These are phyloP conservation scores for Apiotrichum mycotoxinovorans DNA, from an alignment of 1,284 basidiomycete genomes.

Conservation along the genomic window DNA sequence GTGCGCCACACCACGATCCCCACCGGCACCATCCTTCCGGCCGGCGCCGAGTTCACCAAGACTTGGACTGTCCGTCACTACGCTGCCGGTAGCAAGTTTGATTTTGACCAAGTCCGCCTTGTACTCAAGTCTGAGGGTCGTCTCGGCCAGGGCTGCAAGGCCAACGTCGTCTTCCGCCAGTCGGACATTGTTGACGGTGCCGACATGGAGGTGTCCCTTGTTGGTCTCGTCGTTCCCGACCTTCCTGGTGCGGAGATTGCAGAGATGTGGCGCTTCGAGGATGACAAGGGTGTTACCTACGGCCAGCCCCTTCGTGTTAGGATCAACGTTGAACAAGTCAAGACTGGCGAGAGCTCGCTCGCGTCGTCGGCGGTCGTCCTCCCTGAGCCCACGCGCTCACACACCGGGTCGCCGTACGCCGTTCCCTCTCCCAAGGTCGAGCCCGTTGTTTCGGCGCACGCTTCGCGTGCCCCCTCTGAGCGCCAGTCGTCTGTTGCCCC, in stretches of 20 bases:
- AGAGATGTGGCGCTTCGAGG: slow-evolving; percentile 43
- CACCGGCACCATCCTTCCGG: slow-evolving; percentile 34
- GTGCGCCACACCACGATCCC: slow-evolving; percentile 43
- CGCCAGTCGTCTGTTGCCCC: slow-evolving; percentile 9
- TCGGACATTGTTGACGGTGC: slow-evolving; percentile 34
- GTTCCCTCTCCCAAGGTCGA: neutral
- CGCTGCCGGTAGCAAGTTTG: slow-evolving; percentile 36
- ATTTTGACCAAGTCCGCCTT: slow-evolving; percentile 33
- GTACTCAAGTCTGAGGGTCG: slow-evolving; percentile 25
- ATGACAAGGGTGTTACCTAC: slow-evolving; percentile 38
- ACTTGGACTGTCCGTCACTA: slow-evolving; percentile 44
- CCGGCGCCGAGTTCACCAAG: slow-evolving; percentile 46
- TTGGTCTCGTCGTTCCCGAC: slow-evolving; percentile 38
- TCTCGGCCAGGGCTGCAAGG: slow-evolving; percentile 24
- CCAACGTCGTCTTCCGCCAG: slow-evolving; percentile 12
- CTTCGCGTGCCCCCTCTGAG: slow-evolving; percentile 5
- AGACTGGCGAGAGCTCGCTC: slow-evolving; percentile 25
- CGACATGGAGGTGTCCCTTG: slow-evolving; percentile 35
- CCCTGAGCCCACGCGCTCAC: slow-evolving; percentile 18
- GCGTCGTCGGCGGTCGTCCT: slow-evolving; percentile 33
- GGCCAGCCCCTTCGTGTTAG: slow-evolving; percentile 41
- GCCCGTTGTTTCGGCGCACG: slow-evolving; percentile 6
- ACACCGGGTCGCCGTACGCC: slow-evolving; percentile 8
- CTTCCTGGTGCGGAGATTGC: slow-evolving; percentile 34
- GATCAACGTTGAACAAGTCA: slow-evolving; percentile 29